Evolutionary conservation across 2,329 filamentous ascomycete species (phyloP), one percentile per base, ranked within the genome.

Genomic region (Dactylonectria estremocensis): DNA sequence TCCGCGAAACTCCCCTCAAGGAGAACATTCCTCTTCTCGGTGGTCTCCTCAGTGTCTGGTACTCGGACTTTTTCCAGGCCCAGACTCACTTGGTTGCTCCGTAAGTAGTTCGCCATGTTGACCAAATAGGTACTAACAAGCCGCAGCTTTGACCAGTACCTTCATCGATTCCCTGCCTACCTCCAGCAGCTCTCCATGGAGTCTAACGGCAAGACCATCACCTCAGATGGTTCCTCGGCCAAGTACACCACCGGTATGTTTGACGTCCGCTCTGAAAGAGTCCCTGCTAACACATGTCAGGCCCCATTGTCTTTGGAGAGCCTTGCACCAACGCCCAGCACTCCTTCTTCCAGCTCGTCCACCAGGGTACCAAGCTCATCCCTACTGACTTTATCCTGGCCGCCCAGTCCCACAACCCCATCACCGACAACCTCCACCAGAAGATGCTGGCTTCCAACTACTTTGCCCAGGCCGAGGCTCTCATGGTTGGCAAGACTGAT

Each of bases 121-220:
- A 58, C 11, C 11, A 40, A 65, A 60, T 10, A 28, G 13, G 7
- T 22, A 52, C 59, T 76, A 18, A 76, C 54, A 16, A 18, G 35
- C 8, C 50, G 33, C 72, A 94, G 92, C 65, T 99, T 98, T 82
- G 96, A 99, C 85, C 96, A 99, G 85, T 99, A 99, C 86, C 92
- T 99, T 74, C 95, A 98, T 89, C 94, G 96, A 75, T 98, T 99
- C 92, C 95, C 96, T 43, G 96, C 96, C 76, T 99, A 99, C 86
- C 93, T 99, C 62, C 96, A 99, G 86, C 96, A 99, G 85, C 88
- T 99, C 67, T 98, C 95, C 69, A 99, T 99, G 96, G 96, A 99
- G 88, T 98, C 95, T 69, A 99, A 99, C 83, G 96, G 96, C 80
- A 99, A 99, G 89, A 94, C 93, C 69, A 95, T 98, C 79, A 97